Percentiles rank a stretch among this genome's conserved stretches.
Conservation (phyloP, 768 basidiomycete genomes). For the Lactarius pseudohatsudake region DNA sequence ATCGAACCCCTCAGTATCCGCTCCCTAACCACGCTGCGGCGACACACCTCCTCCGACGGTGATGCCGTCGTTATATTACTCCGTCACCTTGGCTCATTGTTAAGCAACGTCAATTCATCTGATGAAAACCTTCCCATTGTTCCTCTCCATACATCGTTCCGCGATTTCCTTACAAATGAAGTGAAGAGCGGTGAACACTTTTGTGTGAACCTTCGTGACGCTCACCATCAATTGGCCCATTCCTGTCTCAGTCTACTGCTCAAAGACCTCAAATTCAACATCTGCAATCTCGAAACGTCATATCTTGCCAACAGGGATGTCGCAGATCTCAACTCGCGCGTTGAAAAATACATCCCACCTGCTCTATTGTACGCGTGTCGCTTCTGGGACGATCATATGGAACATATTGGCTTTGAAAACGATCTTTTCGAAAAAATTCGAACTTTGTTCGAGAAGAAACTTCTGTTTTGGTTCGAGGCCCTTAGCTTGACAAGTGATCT, state of each 20-base stretch:
- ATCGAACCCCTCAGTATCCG: neutral
- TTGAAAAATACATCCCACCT: neutral
- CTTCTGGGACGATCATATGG: constrained; percentile 3
- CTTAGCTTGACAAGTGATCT: neutral
- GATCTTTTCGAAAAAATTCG: neutral
- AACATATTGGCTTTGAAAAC: neutral
- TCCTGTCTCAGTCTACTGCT: neutral
- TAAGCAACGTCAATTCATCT: constrained; percentile 4
- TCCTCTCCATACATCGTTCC: constrained; percentile 1
- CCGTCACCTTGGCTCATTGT: constrained; percentile 4
- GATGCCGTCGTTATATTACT: neutral
- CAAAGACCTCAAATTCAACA: constrained; percentile 1
- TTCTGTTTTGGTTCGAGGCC: neutral
- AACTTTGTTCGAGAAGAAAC: neutral
- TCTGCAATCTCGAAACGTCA: constrained; percentile 1
- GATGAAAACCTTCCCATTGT: neutral
- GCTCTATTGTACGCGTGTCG: constrained; percentile 1
- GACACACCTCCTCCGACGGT: too few species aligned
- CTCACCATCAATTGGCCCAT: neutral
- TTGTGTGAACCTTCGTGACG: neutral
- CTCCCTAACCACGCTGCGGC: neutral
- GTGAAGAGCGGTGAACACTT: neutral
- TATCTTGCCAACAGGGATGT: constrained; percentile 2
- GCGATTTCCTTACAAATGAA: constrained; percentile 1
- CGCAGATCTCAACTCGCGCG: neutral